These are phyloP conservation scores for Trichoderma endophyticum DNA, from an alignment of 2,329 filamentous ascomycete species.

Conservation along the genomic window DNA sequence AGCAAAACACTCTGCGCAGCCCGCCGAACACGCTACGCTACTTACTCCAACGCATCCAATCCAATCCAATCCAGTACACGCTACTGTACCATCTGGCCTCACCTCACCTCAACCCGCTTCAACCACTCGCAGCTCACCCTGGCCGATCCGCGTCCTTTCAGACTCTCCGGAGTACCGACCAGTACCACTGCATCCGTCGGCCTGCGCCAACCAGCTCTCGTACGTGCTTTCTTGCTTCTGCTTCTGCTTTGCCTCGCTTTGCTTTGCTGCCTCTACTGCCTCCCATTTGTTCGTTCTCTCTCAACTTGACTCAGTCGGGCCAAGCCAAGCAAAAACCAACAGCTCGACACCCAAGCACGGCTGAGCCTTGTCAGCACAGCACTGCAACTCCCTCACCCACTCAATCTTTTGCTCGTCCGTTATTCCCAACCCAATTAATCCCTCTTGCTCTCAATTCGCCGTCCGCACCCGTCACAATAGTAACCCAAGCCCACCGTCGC, in stretches of 20 bases:
- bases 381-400: not conserved
- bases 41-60: not conserved
- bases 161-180: slow-evolving; percentile 8
- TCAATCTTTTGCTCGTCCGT: not conserved
- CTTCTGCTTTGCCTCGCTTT: not conserved
- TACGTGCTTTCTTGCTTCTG: not conserved
- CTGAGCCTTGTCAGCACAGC: slow-evolving; percentile 9
- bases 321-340: not conserved
- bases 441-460: slow-evolving; percentile 14
- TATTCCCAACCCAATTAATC: slow-evolving; percentile 15
- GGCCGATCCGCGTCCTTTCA: slow-evolving; percentile 5
- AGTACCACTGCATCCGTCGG: slow-evolving; percentile 12
- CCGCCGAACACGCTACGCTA: not conserved
- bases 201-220: slow-evolving; percentile 13
- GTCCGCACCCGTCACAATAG: slow-evolving; percentile 14
- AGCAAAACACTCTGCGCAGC: not conserved
- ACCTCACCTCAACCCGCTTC: not conserved
- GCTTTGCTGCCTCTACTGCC: not conserved
- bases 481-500: slow-evolving; percentile 15
- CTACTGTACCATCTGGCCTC: not conserved
- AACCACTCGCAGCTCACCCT: slow-evolving; percentile 6
- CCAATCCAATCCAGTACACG: not conserved
- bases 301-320: not conserved
- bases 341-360: not conserved
- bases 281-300: not conserved